Evolutionary conservation across 1,139 yeast species (phyloP), one percentile per base, ranked within the genome.

Genomic region (Saccharomycopsis phalli): DNA sequence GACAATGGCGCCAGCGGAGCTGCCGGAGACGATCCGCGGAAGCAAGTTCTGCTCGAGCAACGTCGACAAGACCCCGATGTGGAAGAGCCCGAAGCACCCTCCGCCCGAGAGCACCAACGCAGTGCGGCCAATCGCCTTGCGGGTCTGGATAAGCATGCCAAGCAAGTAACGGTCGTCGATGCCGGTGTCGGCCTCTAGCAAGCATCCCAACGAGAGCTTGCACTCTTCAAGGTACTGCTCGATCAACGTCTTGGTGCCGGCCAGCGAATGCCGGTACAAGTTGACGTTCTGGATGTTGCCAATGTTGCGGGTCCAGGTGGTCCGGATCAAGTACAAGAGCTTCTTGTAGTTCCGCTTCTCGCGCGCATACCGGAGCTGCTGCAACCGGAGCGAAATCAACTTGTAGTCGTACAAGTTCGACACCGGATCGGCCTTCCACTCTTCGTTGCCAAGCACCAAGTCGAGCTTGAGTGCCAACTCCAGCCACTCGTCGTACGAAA

Each of bases 61-160:
- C 5, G 93, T 82, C 4, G 87, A 75, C 41, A 88, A 65, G 0
- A 91, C 96, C 0, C 99, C 99, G 42, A 87, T 81, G 51, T 91
- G 98, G 49, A 88, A 76, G 39, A 88, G 65, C 0, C 97, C 98
- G 63, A 91, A 82, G 2, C 95, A 82, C 11, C 95, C 88, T 1
- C 99, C 99, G 1, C 99, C 99, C 36, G 94, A 81, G 39, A 91
- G 68, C 23, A 93, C 86, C 36, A 91, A 64, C 0, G 97, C 98
- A 0, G 97, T 88, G 42, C 95, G 67, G 1, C 99, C 99, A 44
- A 84, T 84, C 50, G 88, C 84, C 56, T 83, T 82, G 47, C 96
- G 67, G 0, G 97, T 86, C 56, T 88, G 95, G 28, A 83, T 74
- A 35, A 91, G 65, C 70, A 84, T 81, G 2, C 86, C 84, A 47